Conservation (phyloP, 208 protist species). For the Herpetomonas samuelpessoai region DNA sequence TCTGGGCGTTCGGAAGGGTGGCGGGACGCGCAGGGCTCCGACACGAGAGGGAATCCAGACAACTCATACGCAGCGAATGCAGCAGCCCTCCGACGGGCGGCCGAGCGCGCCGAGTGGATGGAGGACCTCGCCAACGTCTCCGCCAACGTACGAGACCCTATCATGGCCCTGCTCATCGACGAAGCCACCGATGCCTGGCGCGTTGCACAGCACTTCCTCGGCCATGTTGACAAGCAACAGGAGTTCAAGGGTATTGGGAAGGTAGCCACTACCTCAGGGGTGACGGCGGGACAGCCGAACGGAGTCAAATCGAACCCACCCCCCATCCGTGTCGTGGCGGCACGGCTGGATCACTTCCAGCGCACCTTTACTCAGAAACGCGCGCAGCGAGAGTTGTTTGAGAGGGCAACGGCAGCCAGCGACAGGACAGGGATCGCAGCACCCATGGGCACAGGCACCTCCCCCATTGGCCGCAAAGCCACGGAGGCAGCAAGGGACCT, state of each 20-base stretch:
- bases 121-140: constrained; percentile 45
- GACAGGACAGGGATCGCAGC: too few relatives aligned
- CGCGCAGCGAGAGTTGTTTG: constrained; percentile 17
- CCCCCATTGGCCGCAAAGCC: too few relatives aligned
- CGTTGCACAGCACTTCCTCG: too few relatives aligned
- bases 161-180: constrained; percentile 36
- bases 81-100: neutral
- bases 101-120: constrained; percentile 12
- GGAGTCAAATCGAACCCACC: too few relatives aligned
- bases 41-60: neutral
- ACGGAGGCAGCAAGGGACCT: too few relatives aligned
- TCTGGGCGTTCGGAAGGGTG: neutral
- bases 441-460: too few relatives aligned
- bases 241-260: too few relatives aligned
- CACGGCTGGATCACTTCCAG: constrained; percentile 38
- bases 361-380: constrained; percentile 22
- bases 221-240: too few relatives aligned
- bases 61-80: too few relatives aligned
- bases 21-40: neutral
- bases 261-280: too few relatives aligned
- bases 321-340: constrained; percentile 14
- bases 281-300: too few relatives aligned
- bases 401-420: too few relatives aligned
- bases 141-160: constrained; percentile 31
- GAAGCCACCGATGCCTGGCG: constrained; percentile 14